phyloP scores from a whole-genome alignment of 192 early-diverging fungal genomes.

The Thamnidium elegans region DNA sequence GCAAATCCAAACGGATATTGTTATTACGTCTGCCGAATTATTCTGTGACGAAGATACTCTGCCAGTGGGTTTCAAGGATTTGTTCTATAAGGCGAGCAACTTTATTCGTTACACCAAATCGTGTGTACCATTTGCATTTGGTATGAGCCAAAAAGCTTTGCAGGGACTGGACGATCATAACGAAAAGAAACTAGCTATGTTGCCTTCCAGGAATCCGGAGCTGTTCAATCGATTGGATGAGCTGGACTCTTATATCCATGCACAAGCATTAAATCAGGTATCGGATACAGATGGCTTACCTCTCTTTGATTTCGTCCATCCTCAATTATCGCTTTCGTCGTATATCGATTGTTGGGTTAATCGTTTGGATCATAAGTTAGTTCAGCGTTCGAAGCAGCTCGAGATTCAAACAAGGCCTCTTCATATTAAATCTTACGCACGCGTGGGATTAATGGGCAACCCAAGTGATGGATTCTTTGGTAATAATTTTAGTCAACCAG shows the following conservation, averaged over 20 bases:
- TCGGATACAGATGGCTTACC: not conserved
- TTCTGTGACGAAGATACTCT: conserved; percentile 10
- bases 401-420: conserved; percentile 24
- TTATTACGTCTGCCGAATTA: conserved; percentile 18
- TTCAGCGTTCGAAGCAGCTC: not conserved
- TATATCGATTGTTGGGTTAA: conserved; percentile 13
- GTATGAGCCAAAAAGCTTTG: not conserved
- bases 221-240: not conserved
- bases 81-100: not conserved
- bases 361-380: not conserved
- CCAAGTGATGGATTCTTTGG: conserved; percentile 66
- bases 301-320: conserved; percentile 4
- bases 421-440: conserved; percentile 42
- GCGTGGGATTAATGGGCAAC: conserved; percentile 65
- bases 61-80: not conserved
- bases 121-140: not conserved
- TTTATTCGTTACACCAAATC: not conserved
- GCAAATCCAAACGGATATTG: conserved; percentile 3
- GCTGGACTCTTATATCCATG: not conserved
- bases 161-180: not conserved
- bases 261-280: not conserved
- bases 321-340: not conserved
- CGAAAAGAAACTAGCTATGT: not conserved
- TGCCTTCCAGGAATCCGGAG: not conserved
- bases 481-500: no score